Percentiles rank a stretch among this genome's conserved stretches.
Conservation (phyloP, 768 basidiomycete species). For the Dentipellis sp. region DNA sequence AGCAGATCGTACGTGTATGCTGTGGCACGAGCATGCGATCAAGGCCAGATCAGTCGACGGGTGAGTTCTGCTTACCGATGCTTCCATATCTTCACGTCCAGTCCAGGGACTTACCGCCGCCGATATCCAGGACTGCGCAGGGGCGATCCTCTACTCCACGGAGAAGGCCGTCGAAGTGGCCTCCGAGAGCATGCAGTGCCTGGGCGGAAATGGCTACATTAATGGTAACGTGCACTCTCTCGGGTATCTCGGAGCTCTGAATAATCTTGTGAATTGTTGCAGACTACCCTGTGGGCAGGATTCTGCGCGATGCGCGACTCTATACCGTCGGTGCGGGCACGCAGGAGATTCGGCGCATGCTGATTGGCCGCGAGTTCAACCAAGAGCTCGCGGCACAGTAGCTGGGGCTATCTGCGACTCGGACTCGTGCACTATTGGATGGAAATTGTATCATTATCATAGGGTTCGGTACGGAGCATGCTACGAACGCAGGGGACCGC, state of each 20-base stretch:
- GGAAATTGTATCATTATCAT: too few relatives aligned
- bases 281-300: conserved; percentile 89
- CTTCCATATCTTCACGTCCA: not conserved
- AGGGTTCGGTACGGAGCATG: too few relatives aligned
- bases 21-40: conserved; percentile 84
- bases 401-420: too few relatives aligned
- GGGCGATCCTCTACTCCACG: conserved; percentile 88
- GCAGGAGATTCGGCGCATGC: conserved; percentile 90
- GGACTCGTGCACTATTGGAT: too few relatives aligned
- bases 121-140: conserved; percentile 75
- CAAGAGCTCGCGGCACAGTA: conserved; percentile 33
- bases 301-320: conserved; percentile 78
- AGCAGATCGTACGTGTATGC: conserved; percentile 89
- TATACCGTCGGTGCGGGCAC: conserved; percentile 97
- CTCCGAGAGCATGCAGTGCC: conserved; percentile 85
- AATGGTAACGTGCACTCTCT: conserved; percentile 43
- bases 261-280: not conserved
- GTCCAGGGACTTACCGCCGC: not conserved
- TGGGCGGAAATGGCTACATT: conserved; percentile 94
- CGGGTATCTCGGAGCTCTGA: not conserved
- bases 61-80: conserved; percentile 32
- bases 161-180: conserved; percentile 90
- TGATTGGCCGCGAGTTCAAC: conserved; percentile 92
- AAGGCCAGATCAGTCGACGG: conserved; percentile 64
- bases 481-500: too few relatives aligned